phyloP scores from a whole-genome alignment of 2,329 filamentous ascomycete species.

The Endocalyx cinctus region DNA sequence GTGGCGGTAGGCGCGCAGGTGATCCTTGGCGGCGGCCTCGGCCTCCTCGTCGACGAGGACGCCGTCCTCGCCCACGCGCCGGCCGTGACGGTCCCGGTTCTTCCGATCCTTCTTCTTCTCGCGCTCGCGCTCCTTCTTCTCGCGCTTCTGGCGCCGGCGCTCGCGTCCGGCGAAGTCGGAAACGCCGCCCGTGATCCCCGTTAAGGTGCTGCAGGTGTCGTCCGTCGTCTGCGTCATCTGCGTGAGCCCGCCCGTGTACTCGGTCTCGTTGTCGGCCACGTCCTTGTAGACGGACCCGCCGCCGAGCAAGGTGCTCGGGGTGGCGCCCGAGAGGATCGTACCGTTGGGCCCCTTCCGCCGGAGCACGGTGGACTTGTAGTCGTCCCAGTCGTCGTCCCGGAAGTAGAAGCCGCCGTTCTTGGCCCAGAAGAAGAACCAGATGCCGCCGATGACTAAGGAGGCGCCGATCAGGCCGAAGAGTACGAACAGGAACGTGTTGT shows the following conservation, averaged over 20 bases:
- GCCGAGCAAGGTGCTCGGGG: constrained; percentile 77
- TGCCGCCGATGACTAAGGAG: constrained; percentile 65
- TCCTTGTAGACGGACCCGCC: constrained; percentile 82
- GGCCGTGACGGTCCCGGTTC: constrained; percentile 24
- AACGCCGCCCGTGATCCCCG: constrained; percentile 54
- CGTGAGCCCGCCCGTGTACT: constrained; percentile 34
- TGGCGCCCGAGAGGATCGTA: constrained; percentile 76
- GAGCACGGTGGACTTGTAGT: constrained; percentile 94
- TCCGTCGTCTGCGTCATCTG: constrained; percentile 34
- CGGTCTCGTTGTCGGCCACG: constrained; percentile 44
- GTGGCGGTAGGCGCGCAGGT: constrained; percentile 78
- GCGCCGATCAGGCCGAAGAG: constrained; percentile 82
- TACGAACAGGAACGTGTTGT: constrained; percentile 71
- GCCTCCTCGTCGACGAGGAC: constrained; percentile 59
- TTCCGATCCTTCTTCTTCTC: constrained; percentile 36
- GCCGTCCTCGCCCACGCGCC: constrained; percentile 53
- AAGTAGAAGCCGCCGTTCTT: constrained; percentile 93
- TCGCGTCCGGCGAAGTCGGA: constrained; percentile 53
- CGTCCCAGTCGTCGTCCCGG: constrained; percentile 85
- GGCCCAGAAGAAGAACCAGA: constrained; percentile 99
- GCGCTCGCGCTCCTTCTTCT: constrained; percentile 42
- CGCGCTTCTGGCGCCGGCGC: constrained; percentile 51
- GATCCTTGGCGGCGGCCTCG: constrained; percentile 59
- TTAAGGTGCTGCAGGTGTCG: constrained; percentile 44
- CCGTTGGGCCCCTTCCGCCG: constrained; percentile 86